Conservation (phyloP, 805 yeast genomes). For the Pichia paraexigua region DNA sequence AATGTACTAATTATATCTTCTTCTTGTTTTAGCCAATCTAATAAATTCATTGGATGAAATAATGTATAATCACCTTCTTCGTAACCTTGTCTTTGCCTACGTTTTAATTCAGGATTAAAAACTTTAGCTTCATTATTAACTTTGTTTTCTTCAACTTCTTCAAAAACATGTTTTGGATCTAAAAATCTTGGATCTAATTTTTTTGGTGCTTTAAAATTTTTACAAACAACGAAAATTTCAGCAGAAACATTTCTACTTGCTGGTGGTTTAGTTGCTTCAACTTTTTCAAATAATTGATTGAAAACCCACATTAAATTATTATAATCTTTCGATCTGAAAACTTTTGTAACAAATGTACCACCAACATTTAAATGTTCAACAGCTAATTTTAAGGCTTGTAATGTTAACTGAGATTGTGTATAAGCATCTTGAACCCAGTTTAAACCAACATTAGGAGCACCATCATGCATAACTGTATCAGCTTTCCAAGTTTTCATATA, state of each 20-base stretch:
- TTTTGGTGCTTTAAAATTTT: conserved; percentile 93
- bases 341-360: conserved; percentile 93
- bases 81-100: conserved; percentile 91
- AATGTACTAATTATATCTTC: conserved; percentile 79
- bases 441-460: conserved; percentile 99
- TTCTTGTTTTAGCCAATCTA: conserved; percentile 67
- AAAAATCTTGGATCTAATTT: conserved; percentile 86
- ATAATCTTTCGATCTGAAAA: conserved; percentile 98
- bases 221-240: conserved; percentile 95
- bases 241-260: conserved; percentile 99
- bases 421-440: conserved; percentile 99
- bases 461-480: conserved; percentile 95
- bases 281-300: conserved; percentile 90
- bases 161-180: conserved; percentile 91
- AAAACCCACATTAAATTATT: conserved; percentile 97
- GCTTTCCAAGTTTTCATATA: conserved; percentile 99
- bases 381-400: conserved; percentile 89
- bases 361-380: conserved; percentile 86
- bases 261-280: conserved; percentile 98
- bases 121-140: conserved; percentile 85
- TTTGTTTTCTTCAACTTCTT: conserved; percentile 71
- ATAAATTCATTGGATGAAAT: conserved; percentile 61
- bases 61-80: conserved; percentile 82
- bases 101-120: conserved; percentile 88
- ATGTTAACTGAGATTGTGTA: conserved; percentile 91